A percentile compares a stretch with the other conserved stretches of the same genome.
These are phyloP conservation scores for Clavispora santaluciae DNA, from an alignment of 805 yeast species.

Conservation along the genomic window DNA sequence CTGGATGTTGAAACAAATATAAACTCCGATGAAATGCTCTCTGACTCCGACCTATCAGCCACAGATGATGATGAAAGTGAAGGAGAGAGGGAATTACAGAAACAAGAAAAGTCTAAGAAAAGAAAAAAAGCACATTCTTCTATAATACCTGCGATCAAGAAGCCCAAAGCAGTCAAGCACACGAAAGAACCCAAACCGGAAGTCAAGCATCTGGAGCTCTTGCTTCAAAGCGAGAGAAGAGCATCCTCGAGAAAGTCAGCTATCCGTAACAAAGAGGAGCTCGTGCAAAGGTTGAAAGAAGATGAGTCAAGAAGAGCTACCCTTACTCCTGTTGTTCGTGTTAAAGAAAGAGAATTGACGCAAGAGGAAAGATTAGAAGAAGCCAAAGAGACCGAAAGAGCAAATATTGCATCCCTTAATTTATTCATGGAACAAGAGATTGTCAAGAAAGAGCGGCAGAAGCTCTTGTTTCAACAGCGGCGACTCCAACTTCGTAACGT, in stretches of 20 bases:
- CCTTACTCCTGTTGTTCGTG: slow-evolving; percentile 37
- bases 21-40: slow-evolving; percentile 46
- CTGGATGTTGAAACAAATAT: slow-evolving; percentile 18
- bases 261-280: slow-evolving; percentile 68
- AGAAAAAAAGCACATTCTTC: slow-evolving; percentile 18
- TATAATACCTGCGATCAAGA: slow-evolving; percentile 30
- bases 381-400: slow-evolving; percentile 80
- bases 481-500: slow-evolving; percentile 58
- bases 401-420: slow-evolving; percentile 67
- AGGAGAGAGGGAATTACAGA: slow-evolving; percentile 61
- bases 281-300: slow-evolving; percentile 64
- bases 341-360: slow-evolving; percentile 49
- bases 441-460: slow-evolving; percentile 69
- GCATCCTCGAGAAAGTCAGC: slow-evolving; percentile 77
- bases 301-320: slow-evolving; percentile 58
- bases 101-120: slow-evolving; percentile 35
- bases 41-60: slow-evolving; percentile 48
- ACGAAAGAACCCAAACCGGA: slow-evolving; percentile 27
- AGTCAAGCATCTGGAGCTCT: slow-evolving; percentile 41
- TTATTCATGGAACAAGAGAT: slow-evolving; percentile 81
- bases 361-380: slow-evolving; percentile 73
- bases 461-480: slow-evolving; percentile 64
- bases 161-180: slow-evolving; percentile 18
- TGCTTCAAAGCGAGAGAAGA: slow-evolving; percentile 54
- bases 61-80: slow-evolving; percentile 60